These are phyloP conservation scores for Globisporangium iwayamae DNA, from an alignment of 352 stramenopile genomes.

Conservation along the genomic window DNA sequence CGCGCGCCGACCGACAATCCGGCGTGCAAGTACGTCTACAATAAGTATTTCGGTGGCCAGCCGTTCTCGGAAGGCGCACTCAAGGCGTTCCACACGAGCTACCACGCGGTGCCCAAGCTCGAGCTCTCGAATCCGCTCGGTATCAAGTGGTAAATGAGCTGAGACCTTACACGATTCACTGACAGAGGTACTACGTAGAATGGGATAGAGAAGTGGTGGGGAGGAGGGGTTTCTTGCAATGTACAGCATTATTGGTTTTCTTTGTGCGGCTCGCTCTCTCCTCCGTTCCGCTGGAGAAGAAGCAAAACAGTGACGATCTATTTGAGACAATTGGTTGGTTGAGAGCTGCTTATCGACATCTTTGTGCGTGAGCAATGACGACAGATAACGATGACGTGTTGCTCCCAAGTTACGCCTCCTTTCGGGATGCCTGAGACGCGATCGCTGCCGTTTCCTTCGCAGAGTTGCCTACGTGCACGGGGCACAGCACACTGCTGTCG, in stretches of 20 bases:
- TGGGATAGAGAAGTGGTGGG: not conserved
- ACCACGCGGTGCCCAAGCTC: constrained; percentile 83
- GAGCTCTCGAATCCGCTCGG: constrained; percentile 81
- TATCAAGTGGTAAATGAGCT: constrained; percentile 77
- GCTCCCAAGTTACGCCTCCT: constrained; percentile 25
- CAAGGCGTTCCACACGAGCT: constrained; percentile 67
- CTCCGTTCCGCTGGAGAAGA: constrained; percentile 1
- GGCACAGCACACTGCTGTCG: constrained; percentile 73
- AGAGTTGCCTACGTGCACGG: constrained; percentile 64
- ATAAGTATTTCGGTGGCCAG: constrained; percentile 67
- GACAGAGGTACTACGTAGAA: not conserved
- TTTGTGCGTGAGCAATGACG: not conserved
- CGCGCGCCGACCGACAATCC: constrained; percentile 62
- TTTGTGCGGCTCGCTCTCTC: constrained; percentile 3
- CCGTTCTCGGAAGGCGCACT: constrained; percentile 74
- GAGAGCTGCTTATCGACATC: constrained; percentile 13
- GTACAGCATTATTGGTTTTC: constrained; percentile 16
- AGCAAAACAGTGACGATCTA: constrained; percentile 7
- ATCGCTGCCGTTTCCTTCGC: constrained; percentile 70
- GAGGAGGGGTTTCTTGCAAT: constrained; percentile 2
- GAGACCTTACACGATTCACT: not conserved
- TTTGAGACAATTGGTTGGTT: constrained; percentile 14
- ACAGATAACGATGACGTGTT: not conserved
- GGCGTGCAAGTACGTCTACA: constrained; percentile 76
- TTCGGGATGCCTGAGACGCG: constrained; percentile 40